These are phyloP conservation scores for Tolypocladium amazonense DNA, from an alignment of 2,329 filamentous ascomycete genomes.

Conservation along the genomic window DNA sequence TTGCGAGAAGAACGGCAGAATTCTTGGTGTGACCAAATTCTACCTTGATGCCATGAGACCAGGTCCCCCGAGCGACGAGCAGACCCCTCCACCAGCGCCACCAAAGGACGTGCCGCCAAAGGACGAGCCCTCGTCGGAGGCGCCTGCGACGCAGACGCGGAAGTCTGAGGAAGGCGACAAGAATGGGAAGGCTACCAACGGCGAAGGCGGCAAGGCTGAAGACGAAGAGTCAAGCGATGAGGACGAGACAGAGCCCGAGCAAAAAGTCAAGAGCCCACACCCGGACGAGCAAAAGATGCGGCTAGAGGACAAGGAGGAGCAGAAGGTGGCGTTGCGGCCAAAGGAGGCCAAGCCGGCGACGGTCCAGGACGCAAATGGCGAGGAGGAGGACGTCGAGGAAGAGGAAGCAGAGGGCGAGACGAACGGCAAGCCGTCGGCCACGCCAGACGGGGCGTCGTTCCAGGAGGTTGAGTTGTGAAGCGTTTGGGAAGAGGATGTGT, in stretches of 20 bases:
- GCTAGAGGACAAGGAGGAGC: constrained; percentile 42
- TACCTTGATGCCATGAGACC: constrained; percentile 72
- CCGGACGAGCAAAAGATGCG: constrained; percentile 46
- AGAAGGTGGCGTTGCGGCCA: constrained; percentile 41
- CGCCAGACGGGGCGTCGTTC: constrained; percentile 49
- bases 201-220: constrained; percentile 12
- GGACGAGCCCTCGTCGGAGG: constrained; percentile 9
- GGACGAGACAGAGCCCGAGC: constrained; percentile 18
- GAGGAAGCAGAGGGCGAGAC: constrained; percentile 21
- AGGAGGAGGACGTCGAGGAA: constrained; percentile 19
- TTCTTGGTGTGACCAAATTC: constrained; percentile 89
- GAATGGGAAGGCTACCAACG: constrained; percentile 8
- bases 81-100: constrained; percentile 12
- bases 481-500: not conserved
- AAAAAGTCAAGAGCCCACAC: constrained; percentile 21
- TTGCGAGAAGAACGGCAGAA: constrained; percentile 86
- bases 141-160: constrained; percentile 12
- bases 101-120: constrained; percentile 11
- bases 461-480: constrained; percentile 50
- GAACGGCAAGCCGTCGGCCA: constrained; percentile 29
- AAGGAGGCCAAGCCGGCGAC: constrained; percentile 10
- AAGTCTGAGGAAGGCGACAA: constrained; percentile 16
- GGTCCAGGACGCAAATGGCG: constrained; percentile 18
- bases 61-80: constrained; percentile 27
- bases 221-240: constrained; percentile 6